Base-by-base conservation (phyloP, 441 rosid genomes). In the Gossypium gossypioides region DNA sequence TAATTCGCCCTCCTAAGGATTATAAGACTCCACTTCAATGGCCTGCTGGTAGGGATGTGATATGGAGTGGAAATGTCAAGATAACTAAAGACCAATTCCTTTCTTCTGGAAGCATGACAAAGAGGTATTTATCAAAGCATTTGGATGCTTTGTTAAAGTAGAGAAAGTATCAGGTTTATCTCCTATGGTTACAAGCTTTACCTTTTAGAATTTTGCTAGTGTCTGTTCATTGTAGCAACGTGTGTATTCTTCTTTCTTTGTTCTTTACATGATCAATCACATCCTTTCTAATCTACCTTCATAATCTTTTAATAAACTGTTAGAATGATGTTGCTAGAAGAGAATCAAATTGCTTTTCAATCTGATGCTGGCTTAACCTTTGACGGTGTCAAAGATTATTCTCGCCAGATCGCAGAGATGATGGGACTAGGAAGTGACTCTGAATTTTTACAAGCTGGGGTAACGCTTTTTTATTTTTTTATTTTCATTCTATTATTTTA, bases 381-480 rank as follows among this genome's bases (percentile, higher is more conserved):
- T 85, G 97, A 87, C 74, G 97, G 95, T 21, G 96, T 95, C 54
- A 95, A 92, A 85, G 97, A 92, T 72, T 95, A 95, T 76, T 87
- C 98, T 75, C 94, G 88, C 79, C 96, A 91, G 83, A 78, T 95
- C 59, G 98, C 97, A 6, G 97, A 95, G 88, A 91, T 92, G 97
- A 85, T 94, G 68, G 97, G 97, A 42, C 79, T 91, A 75, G 96
- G 93, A 81, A 84, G 96, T 57, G 99, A 92, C 80, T 75, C 91
- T 24, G 99, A 92, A 67, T 92, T 91, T 77, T 56, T 79, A 75
- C 96, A 92, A 83, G 97, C 98, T 37, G 99, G 99, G 72, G 98
- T 94, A 87, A 84, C 29, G 0, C 94, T 83, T 42, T 44, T 22
- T 22, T 59, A 25, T 29, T 76, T 68, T 61, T 48, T 18, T 75